Percentiles rank a stretch among this genome's conserved stretches.
These are phyloP conservation scores for Saprolegnia diclina DNA, from an alignment of 352 stramenopile genomes.

Conservation along the genomic window DNA sequence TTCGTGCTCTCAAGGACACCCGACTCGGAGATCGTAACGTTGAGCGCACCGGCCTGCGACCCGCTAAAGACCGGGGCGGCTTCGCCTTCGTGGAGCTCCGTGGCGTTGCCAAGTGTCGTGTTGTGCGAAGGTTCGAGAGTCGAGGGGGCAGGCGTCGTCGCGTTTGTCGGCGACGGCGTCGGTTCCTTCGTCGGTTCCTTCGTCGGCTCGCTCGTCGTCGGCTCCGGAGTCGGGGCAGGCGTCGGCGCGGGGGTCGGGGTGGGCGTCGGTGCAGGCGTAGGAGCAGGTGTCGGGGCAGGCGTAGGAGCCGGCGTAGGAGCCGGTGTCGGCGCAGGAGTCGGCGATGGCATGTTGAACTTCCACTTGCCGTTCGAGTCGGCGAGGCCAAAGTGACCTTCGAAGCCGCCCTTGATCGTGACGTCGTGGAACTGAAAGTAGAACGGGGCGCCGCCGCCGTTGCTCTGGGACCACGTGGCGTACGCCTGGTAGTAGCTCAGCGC, in stretches of 20 bases:
- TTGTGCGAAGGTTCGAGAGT: constrained; percentile 15
- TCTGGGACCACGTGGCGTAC: constrained; percentile 18
- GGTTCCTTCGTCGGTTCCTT: not conserved
- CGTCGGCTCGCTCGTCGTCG: not conserved
- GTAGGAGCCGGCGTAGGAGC: constrained; percentile 7
- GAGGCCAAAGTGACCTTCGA: constrained; percentile 57
- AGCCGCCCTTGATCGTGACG: constrained; percentile 32
- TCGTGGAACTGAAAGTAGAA: constrained; percentile 29
- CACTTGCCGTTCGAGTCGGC: constrained; percentile 28
- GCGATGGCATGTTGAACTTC: constrained; percentile 26
- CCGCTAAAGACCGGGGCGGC: not conserved
- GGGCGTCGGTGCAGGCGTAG: not conserved
- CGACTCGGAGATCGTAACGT: not conserved
- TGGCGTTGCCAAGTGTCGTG: constrained; percentile 7
- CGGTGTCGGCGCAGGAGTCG: not conserved
- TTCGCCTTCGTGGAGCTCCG: not conserved
- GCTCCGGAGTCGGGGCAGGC: not conserved
- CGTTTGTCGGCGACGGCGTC: constrained; percentile 3
- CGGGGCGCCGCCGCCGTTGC: constrained; percentile 21
- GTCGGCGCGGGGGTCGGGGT: not conserved
- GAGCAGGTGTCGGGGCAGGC: not conserved
- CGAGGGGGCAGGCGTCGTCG: not conserved
- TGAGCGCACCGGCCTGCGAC: not conserved
- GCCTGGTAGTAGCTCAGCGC: constrained; percentile 23
- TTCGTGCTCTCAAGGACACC: not conserved